Evolutionary conservation across 495 filamentous ascomycete genomes (phyloP).

Genomic region (Neurospora sp.): DNA sequence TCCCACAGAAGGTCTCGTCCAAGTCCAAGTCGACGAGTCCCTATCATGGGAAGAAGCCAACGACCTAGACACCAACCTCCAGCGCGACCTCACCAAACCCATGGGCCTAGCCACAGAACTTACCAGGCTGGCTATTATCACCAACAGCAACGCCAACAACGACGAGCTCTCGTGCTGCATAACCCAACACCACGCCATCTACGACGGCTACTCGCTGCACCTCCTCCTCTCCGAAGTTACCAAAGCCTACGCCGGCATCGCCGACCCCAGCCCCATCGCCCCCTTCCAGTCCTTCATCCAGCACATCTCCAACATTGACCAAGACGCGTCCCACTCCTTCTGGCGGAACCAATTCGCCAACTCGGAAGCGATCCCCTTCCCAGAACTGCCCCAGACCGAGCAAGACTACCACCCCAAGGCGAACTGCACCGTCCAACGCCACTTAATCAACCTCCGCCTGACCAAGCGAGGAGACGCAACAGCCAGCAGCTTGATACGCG

Average conservation of each 20-base stretch:
- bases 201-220: constrained; percentile 52
- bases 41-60: background rate
- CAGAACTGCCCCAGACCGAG: constrained; percentile 2
- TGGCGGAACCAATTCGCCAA: background rate
- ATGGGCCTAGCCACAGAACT: constrained; percentile 3
- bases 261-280: background rate
- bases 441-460: background rate
- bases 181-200: constrained; percentile 54
- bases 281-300: constrained; percentile 36
- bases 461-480: constrained; percentile 2
- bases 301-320: constrained; percentile 18
- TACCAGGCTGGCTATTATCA: constrained; percentile 14
- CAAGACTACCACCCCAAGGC: constrained; percentile 1
- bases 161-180: constrained; percentile 28
- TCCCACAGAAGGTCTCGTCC: constrained; percentile 8
- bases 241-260: constrained; percentile 1
- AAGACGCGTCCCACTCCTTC: background rate
- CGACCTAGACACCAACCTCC: background rate
- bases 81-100: background rate
- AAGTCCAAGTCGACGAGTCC: constrained; percentile 1
- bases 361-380: constrained; percentile 9
- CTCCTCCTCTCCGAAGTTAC: constrained; percentile 13
- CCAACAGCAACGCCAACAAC: background rate
- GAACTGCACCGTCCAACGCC: background rate
- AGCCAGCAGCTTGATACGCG: constrained; percentile 23